These are phyloP conservation scores for Phytophthora pinifolia DNA, from an alignment of 352 stramenopile species.

Conservation along the genomic window DNA sequence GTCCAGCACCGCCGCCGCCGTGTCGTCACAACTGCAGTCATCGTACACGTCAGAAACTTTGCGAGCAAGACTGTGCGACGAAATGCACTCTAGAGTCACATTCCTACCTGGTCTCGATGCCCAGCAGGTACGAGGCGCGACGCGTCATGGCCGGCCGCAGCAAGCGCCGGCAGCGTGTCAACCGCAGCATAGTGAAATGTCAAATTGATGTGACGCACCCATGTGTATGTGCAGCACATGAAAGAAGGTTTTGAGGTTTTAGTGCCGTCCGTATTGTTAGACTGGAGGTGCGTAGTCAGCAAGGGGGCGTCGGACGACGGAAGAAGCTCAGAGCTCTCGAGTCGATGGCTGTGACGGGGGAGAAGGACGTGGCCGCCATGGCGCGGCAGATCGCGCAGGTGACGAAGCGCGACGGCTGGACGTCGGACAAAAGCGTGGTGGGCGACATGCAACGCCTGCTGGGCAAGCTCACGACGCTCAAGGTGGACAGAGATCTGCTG, in stretches of 20 bases:
- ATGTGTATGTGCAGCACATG: not conserved
- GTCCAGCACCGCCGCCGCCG: conserved; percentile 88
- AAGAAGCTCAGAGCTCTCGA: not conserved
- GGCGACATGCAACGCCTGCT: conserved; percentile 69
- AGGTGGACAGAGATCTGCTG: conserved; percentile 76
- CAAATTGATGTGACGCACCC: no score
- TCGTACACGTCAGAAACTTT: not conserved
- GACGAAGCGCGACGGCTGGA: conserved; percentile 65
- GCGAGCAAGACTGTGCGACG: no score
- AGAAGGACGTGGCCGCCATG: conserved; percentile 64
- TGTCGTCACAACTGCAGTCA: conserved; percentile 92
- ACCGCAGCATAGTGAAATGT: conserved; percentile 6
- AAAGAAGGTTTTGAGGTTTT: conserved; percentile 16
- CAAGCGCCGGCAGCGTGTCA: not conserved
- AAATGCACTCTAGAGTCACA: not conserved
- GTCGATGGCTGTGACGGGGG: conserved; percentile 31
- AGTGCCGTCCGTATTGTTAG: conserved; percentile 19
- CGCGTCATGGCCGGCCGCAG: conserved; percentile 9
- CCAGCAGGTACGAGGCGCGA: conserved; percentile 80
- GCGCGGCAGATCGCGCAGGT: conserved; percentile 70
- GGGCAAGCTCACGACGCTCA: conserved; percentile 71
- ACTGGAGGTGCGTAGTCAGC: conserved; percentile 3
- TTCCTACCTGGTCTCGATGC: conserved; percentile 91
- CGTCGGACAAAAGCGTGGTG: conserved; percentile 53
- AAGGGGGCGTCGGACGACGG: conserved; percentile 6